Base-by-base conservation (phyloP, 208 protist species). In the Trypanosoma cruzi region DNA sequence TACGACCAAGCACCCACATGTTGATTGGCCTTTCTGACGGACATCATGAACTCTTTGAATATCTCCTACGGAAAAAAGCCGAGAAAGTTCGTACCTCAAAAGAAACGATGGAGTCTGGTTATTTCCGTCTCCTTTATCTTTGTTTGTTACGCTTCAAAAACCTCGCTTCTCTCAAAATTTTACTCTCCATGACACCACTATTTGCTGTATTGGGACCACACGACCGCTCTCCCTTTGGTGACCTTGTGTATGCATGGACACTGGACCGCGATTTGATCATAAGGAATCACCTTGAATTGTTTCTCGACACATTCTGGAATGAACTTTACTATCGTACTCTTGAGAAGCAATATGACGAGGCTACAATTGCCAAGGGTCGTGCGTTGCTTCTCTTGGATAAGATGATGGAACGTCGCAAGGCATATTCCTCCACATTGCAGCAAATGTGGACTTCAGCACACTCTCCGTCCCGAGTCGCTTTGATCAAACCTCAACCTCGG, bases 131-230 rank as follows among this genome's bases (percentile, higher is more conserved):
- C 0, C 75, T 90, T 29, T 81, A 77, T 54, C 50, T 77, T 54
- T 63, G 29, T 29, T 40, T 90, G 34, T 71, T 75, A 2, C 75
- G 80, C 37, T 86, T 90, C 44, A 49, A 60, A 20, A 59, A 66
- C 4, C 5, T 32, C 26, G 24, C 26, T n/a, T 24, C 66, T 11
- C 59, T 77, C n/a, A 50, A 73, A 32, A 54, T 54, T 29, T n/a
- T 90, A 26, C 78, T 79, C 37, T 77, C 77, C 16, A 75, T 70
- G 37, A 42, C 77, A 24, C 89, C 89, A 36, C 46, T 84, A 20
- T 92, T 83, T 64, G 62, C 82, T 40, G 50, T 92, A 18, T 78
- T 94, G 18, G 89, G 89, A 24, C 72, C 68, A 31, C 73, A 68
- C 10, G 84, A 90, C 55, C 73, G 79, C 46, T 88, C 76, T 26